Evolutionary conservation across 1,284 basidiomycete species (phyloP).

Genomic region (Xerocomus minutiporus): DNA sequence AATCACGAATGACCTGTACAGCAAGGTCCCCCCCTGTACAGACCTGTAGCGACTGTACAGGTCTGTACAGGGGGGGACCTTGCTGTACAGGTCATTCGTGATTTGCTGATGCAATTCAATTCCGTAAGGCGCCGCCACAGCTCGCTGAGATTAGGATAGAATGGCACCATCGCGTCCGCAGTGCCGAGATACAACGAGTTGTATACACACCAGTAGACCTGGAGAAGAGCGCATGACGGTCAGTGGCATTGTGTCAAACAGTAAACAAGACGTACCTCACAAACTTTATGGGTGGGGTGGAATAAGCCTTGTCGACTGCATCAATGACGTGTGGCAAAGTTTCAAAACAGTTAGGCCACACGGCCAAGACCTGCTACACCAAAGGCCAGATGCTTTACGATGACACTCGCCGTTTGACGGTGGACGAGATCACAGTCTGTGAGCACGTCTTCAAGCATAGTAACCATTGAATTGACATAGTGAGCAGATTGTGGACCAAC

Average conservation of each 20-base stretch:
- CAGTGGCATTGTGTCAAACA: not conserved
- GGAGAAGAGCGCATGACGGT: not conserved
- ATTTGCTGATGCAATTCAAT: too few relatives aligned
- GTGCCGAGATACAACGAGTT: constrained; percentile 89
- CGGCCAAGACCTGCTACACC: constrained; percentile 93
- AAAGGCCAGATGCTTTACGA: constrained; percentile 96
- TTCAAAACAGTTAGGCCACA: constrained; percentile 99
- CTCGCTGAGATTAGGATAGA: constrained; percentile 88
- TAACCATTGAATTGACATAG: too few relatives aligned
- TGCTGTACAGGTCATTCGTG: too few relatives aligned
- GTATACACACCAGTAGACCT: constrained; percentile 88
- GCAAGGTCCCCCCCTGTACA: too few relatives aligned
- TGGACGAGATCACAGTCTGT: constrained; percentile 98
- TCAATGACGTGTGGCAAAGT: constrained; percentile 98
- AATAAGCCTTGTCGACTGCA: constrained; percentile 89
- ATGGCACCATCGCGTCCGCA: constrained; percentile 86
- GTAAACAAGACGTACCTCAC: constrained; percentile 61
- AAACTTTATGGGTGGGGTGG: constrained; percentile 94
- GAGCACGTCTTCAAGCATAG: constrained; percentile 34
- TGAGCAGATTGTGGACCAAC: too few relatives aligned
- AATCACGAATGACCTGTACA: too few relatives aligned
- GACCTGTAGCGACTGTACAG: too few relatives aligned
- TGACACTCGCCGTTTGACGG: constrained; percentile 97
- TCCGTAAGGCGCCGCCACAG: constrained; percentile 90
- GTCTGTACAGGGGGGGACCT: too few relatives aligned